Conservation (phyloP, 1,284 basidiomycete genomes). For the Naganishia cerealis region DNA sequence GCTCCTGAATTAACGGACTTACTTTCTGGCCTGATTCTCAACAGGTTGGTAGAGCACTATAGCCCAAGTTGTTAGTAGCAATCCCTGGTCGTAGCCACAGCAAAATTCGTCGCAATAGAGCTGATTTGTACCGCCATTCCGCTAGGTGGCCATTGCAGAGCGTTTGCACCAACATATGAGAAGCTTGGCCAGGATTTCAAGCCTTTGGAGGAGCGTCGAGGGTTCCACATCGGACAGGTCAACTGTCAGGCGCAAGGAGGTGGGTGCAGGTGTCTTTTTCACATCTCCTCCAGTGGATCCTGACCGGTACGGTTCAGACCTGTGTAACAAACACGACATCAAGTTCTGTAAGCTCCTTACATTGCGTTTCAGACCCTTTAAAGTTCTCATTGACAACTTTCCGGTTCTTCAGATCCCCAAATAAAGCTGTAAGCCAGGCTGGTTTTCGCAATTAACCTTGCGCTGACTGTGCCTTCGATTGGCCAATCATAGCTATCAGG, state of each 20-base stretch:
- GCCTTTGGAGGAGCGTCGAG: constrained; percentile 58
- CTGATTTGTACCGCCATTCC: neutral
- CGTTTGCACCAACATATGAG: constrained; percentile 73
- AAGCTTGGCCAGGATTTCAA: constrained; percentile 64
- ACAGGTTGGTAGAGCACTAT: constrained; percentile 55
- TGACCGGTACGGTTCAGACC: constrained; percentile 59
- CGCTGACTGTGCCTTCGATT: neutral
- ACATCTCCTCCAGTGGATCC: neutral
- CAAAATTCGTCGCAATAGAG: neutral
- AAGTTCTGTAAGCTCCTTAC: constrained; percentile 58
- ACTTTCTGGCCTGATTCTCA: neutral
- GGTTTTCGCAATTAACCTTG: neutral
- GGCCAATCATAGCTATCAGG: constrained; percentile 50
- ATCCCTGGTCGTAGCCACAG: neutral
- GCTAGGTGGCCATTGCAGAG: constrained; percentile 51
- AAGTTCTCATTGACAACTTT: neutral
- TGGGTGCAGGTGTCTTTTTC: constrained; percentile 52
- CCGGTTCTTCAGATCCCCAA: constrained; percentile 62
- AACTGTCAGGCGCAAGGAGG: constrained; percentile 81
- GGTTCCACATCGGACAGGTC: constrained; percentile 76
- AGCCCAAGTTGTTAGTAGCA: constrained; percentile 50
- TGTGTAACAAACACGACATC: constrained; percentile 70
- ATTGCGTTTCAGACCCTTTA: neutral
- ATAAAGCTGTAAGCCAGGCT: constrained; percentile 64
- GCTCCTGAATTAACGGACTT: neutral